Evolutionary conservation across 2,329 filamentous ascomycete genomes (phyloP).

Genomic region (Phialophora expanda): DNA sequence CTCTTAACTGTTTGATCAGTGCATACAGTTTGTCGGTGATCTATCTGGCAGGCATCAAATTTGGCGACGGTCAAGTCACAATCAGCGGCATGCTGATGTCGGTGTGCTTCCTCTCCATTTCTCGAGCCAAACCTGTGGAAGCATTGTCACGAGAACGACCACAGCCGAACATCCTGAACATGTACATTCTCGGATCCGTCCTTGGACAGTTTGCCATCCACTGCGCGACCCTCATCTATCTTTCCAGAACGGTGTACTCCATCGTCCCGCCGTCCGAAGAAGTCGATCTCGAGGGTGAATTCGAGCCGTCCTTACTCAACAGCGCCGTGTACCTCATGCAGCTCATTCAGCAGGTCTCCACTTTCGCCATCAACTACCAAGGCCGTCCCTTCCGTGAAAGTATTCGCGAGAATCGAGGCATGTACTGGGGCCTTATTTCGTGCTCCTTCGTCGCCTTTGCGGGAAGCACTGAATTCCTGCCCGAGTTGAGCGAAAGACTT

Average conservation of each 20-base stretch:
- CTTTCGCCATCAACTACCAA: constrained; percentile 99
- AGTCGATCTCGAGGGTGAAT: constrained; percentile 92
- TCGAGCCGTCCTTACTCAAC: constrained; percentile 90
- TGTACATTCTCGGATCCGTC: constrained; percentile 97
- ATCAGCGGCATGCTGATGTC: constrained; percentile 99
- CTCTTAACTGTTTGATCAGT: constrained; percentile 95
- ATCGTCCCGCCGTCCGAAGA: constrained; percentile 73
- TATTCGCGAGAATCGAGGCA: constrained; percentile 92
- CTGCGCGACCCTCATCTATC: constrained; percentile 90
- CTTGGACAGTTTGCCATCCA: constrained; percentile 97
- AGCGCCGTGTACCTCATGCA: constrained; percentile 96
- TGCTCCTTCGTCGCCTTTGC: constrained; percentile 90
- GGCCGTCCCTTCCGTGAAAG: constrained; percentile 96
- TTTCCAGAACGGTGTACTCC: constrained; percentile 83
- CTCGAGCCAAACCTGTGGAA: constrained; percentile 94
- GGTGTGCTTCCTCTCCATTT: constrained; percentile 98
- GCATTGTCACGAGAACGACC: constrained; percentile 94
- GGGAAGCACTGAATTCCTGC: constrained; percentile 92
- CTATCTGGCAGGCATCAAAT: constrained; percentile 98
- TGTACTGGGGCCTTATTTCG: constrained; percentile 95
- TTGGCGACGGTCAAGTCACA: constrained; percentile 96
- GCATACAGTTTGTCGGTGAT: constrained; percentile 96
- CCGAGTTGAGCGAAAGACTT: constrained; percentile 92
- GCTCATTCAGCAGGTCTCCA: constrained; percentile 98
- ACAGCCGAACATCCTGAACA: constrained; percentile 98